Evolutionary conservation across 805 yeast genomes (phyloP).

Genomic region (Brettanomyces naardenensis): DNA sequence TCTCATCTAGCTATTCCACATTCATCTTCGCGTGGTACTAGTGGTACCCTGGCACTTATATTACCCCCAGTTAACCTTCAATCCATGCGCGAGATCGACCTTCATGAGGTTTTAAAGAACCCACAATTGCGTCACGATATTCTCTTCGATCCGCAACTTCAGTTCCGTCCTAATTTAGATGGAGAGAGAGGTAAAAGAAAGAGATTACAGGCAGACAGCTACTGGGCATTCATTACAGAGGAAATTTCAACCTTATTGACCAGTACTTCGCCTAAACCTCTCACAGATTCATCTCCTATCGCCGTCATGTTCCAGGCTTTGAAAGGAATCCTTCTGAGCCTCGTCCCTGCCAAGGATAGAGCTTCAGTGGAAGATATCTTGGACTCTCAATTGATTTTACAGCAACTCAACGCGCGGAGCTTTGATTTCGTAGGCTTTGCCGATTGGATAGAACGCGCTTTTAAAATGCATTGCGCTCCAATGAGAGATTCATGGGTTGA

Average conservation of each 20-base stretch:
- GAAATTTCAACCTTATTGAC: conserved; percentile 45
- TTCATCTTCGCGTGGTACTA: neutral
- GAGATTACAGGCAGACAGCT: conserved; percentile 65
- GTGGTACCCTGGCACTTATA: conserved; percentile 4
- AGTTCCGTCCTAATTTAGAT: conserved; percentile 84
- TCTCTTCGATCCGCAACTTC: conserved; percentile 83
- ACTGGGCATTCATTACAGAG: conserved; percentile 69
- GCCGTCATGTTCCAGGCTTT: conserved; percentile 73
- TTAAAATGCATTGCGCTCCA: conserved; percentile 91
- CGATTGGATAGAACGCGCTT: conserved; percentile 65
- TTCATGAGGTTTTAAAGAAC: conserved; percentile 81
- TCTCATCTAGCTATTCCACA: no score
- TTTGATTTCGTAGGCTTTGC: conserved; percentile 66
- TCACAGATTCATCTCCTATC: conserved; percentile 27
- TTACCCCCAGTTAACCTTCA: conserved; percentile 80
- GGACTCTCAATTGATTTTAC: conserved; percentile 69
- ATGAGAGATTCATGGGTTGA: conserved; percentile 89
- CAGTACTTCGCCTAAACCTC: conserved; percentile 5
- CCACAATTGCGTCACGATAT: conserved; percentile 93
- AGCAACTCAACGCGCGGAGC: conserved; percentile 65
- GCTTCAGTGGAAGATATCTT: conserved; percentile 58
- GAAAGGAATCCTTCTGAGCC: conserved; percentile 62
- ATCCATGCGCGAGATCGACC: conserved; percentile 76
- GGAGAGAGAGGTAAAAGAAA: conserved; percentile 85
- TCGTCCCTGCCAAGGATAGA: conserved; percentile 74